Evolutionary conservation across 2,329 filamentous ascomycete species (phyloP).

Genomic region (Hypoxylon sp.): DNA sequence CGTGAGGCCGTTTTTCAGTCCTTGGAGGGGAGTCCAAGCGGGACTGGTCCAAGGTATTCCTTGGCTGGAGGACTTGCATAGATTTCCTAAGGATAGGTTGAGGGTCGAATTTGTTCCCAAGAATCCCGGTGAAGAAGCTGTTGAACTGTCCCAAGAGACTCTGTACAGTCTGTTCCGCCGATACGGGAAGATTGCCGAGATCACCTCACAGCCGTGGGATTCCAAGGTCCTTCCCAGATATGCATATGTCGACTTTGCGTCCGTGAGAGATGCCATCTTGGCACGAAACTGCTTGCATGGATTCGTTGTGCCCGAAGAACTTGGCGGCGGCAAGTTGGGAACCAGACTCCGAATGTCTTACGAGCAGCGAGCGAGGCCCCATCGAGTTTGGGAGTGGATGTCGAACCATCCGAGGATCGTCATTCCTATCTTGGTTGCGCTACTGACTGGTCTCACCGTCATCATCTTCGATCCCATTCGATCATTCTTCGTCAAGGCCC

Average conservation of each 20-base stretch:
- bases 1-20: slow-evolving; percentile 91
- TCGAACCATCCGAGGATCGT: slow-evolving; percentile 88
- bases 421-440: slow-evolving; percentile 82
- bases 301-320: slow-evolving; percentile 74
- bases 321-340: slow-evolving; percentile 79
- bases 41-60: slow-evolving; percentile 84
- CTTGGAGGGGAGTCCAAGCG: slow-evolving; percentile 77
- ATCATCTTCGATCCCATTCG: slow-evolving; percentile 94
- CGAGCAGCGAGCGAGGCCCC: slow-evolving; percentile 79
- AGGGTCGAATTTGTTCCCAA: slow-evolving; percentile 87
- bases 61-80: slow-evolving; percentile 93
- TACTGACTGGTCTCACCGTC: slow-evolving; percentile 86
- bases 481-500: slow-evolving; percentile 90
- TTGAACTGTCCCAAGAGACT: slow-evolving; percentile 86
- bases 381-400: slow-evolving; percentile 90
- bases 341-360: slow-evolving; percentile 87
- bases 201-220: slow-evolving; percentile 83
- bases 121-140: slow-evolving; percentile 75
- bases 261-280: slow-evolving; percentile 82
- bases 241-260: slow-evolving; percentile 81
- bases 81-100: slow-evolving; percentile 80
- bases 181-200: slow-evolving; percentile 92
- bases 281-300: slow-evolving; percentile 95
- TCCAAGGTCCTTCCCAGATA: slow-evolving; percentile 87
- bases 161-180: slow-evolving; percentile 88